A percentile compares a stretch with the other conserved stretches of the same genome.
phyloP scores from a whole-genome alignment of 164 flowering plant species.

The Chloranthus sessilifolius region DNA sequence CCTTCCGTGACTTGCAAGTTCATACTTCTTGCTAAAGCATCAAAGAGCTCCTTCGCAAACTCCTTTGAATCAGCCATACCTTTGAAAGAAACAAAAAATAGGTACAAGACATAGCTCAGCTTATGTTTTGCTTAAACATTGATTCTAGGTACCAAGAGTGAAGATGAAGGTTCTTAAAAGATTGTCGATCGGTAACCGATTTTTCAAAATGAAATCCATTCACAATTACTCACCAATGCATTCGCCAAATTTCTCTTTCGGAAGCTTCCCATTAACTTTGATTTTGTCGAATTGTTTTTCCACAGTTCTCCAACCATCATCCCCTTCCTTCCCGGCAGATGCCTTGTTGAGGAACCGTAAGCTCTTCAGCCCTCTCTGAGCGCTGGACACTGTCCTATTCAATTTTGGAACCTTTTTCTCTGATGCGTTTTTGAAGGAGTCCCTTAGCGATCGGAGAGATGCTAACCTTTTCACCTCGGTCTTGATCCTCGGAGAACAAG shows the following conservation, averaged over 20 bases:
- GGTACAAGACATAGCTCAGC: too few species aligned
- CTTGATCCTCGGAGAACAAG: slow-evolving; percentile 4
- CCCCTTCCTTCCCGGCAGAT: slow-evolving; percentile 52
- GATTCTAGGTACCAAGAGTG: too few species aligned
- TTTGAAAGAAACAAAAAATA: slow-evolving; percentile 12
- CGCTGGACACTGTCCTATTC: slow-evolving; percentile 37
- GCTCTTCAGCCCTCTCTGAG: slow-evolving; percentile 49
- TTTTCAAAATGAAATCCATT: too few species aligned
- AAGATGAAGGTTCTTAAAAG: too few species aligned
- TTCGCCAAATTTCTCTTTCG: slow-evolving; percentile 62
- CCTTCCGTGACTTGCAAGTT: slow-evolving; percentile 37
- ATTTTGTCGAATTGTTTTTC: slow-evolving; percentile 60
- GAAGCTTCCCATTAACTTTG: slow-evolving; percentile 47
- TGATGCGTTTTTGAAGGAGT: slow-evolving; percentile 6
- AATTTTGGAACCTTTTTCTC: too few species aligned
- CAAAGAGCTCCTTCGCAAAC: slow-evolving; percentile 67
- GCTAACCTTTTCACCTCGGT: slow-evolving; percentile 8
- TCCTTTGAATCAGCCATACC: slow-evolving; percentile 88
- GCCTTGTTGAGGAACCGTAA: slow-evolving; percentile 71
- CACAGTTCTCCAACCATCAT: slow-evolving; percentile 62
- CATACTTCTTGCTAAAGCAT: slow-evolving; percentile 68
- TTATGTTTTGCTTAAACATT: too few species aligned
- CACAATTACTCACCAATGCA: slow-evolving; percentile 49
- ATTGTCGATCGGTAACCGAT: too few species aligned
- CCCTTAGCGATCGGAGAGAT: neutral